Evolutionary conservation across 2,329 filamentous ascomycete genomes (phyloP).

Genomic region (Stagonosporopsis vannaccii): DNA sequence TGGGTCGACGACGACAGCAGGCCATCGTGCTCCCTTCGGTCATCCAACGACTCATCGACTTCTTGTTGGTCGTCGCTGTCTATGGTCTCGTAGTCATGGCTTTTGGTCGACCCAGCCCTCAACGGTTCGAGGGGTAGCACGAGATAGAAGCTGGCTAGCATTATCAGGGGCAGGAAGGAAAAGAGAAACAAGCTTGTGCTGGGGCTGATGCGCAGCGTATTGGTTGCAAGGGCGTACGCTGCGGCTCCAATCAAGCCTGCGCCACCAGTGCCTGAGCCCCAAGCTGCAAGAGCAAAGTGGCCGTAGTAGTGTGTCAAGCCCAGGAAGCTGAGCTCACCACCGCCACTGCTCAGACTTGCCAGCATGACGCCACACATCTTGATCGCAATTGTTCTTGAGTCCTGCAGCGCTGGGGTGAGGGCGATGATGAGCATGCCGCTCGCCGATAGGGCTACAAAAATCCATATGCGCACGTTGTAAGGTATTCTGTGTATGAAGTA

Average conservation of each 20-base stretch:
- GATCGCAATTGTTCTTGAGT: conserved; percentile 67
- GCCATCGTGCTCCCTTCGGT: conserved; percentile 41
- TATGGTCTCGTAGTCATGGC: conserved; percentile 63
- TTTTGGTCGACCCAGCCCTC: conserved; percentile 53
- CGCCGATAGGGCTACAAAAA: conserved; percentile 79
- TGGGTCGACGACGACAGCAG: conserved; percentile 45
- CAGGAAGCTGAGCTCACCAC: conserved; percentile 88
- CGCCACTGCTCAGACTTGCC: conserved; percentile 84
- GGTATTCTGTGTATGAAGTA: conserved; percentile 93
- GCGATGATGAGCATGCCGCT: conserved; percentile 89
- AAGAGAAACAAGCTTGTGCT: conserved; percentile 77
- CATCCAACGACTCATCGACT: conserved; percentile 25
- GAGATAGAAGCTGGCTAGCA: conserved; percentile 86
- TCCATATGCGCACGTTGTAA: conserved; percentile 75
- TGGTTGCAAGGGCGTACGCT: conserved; percentile 85
- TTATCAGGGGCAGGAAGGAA: conserved; percentile 79
- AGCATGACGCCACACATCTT: conserved; percentile 86
- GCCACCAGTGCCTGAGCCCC: conserved; percentile 91
- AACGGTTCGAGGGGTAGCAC: conserved; percentile 76
- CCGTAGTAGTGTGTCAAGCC: conserved; percentile 94
- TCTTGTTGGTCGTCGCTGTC: conserved; percentile 50
- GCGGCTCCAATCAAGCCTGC: conserved; percentile 82
- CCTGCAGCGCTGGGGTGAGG: conserved; percentile 70
- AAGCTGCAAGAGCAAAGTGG: conserved; percentile 82
- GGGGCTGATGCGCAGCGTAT: conserved; percentile 77